A percentile compares a stretch with the other conserved stretches of the same genome.
Evolutionary conservation across 108 stramenopile species (phyloP).

Genomic region (Pinguiococcus pyrenoidosus): DNA sequence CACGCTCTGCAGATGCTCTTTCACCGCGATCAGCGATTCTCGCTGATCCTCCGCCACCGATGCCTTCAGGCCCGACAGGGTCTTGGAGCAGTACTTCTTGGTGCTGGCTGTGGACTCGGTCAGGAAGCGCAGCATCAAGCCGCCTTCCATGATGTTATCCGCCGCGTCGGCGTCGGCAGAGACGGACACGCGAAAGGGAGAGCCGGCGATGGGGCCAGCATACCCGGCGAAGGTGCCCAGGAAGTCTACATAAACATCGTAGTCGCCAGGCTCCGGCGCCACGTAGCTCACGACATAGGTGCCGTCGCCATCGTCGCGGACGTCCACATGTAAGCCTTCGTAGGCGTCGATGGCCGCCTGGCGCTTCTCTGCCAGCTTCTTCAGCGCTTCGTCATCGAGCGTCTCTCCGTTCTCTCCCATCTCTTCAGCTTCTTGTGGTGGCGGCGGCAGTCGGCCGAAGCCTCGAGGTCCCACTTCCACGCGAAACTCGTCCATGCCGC

Average conservation of each 20-base stretch:
- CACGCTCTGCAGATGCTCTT: conserved; percentile 36
- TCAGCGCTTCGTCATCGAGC: neutral
- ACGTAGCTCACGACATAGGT: conserved; percentile 47
- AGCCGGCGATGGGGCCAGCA: conserved; percentile 53
- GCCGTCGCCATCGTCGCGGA: conserved; percentile 41
- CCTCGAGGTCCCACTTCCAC: too few species aligned
- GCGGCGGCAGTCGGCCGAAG: neutral
- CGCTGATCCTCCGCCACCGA: neutral
- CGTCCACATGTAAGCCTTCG: neutral
- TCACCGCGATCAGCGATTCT: conserved; percentile 36
- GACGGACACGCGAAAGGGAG: conserved; percentile 30
- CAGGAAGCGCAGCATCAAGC: conserved; percentile 23
- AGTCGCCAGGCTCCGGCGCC: conserved; percentile 35
- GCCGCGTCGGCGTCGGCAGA: conserved; percentile 6
- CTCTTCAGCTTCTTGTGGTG: too few species aligned
- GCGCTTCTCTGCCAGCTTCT: too few species aligned
- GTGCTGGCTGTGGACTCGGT: conserved; percentile 27
- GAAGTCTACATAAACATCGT: conserved; percentile 46
- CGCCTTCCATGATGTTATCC: conserved; percentile 38
- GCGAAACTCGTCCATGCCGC: conserved; percentile 59
- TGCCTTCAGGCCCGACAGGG: conserved; percentile 33
- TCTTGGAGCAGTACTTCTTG: conserved; percentile 36
- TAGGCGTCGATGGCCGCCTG: too few species aligned
- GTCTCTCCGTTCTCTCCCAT: too few species aligned
- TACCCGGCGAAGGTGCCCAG: conserved; percentile 47